Percentiles rank a stretch among this genome's conserved stretches.
phyloP scores from a whole-genome alignment of 2,329 filamentous ascomycete species.

The Diaporthe vaccinii region DNA sequence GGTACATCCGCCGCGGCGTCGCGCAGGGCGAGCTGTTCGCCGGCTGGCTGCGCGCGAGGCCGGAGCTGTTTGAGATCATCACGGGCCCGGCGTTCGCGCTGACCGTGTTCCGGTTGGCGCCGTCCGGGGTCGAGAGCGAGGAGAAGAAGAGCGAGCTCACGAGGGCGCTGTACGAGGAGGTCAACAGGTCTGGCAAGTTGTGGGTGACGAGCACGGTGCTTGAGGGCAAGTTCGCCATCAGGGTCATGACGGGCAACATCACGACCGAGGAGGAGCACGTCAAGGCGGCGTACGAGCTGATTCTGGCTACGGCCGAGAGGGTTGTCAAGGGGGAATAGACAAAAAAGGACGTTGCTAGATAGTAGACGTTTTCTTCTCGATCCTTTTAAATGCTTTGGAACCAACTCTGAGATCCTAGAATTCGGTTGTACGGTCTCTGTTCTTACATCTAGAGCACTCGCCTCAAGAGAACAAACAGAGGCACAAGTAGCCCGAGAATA shows the following conservation, averaged over 20 bases:
- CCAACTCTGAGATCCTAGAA: not conserved
- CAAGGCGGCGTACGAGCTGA: constrained; percentile 78
- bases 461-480: not conserved
- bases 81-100: constrained; percentile 83
- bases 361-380: not conserved
- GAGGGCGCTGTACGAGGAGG: constrained; percentile 79
- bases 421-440: not conserved
- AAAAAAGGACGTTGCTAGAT: not conserved
- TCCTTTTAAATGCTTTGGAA: not conserved
- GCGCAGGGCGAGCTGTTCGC: constrained; percentile 79
- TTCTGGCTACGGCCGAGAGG: constrained; percentile 75
- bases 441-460: not conserved
- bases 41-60: constrained; percentile 66
- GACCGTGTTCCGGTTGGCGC: constrained; percentile 80
- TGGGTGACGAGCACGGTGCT: constrained; percentile 85
- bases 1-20: constrained; percentile 79
- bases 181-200: constrained; percentile 82
- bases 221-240: constrained; percentile 80
- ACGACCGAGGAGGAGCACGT: constrained; percentile 81
- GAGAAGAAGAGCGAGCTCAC: constrained; percentile 77
- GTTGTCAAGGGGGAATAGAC: constrained; percentile 51
- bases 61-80: constrained; percentile 82
- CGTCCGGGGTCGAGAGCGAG: constrained; percentile 48
- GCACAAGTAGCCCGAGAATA: not conserved
- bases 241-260: constrained; percentile 81